These are phyloP conservation scores for Rasamsonia emersonii DNA, from an alignment of 2,329 filamentous ascomycete species.

Conservation along the genomic window DNA sequence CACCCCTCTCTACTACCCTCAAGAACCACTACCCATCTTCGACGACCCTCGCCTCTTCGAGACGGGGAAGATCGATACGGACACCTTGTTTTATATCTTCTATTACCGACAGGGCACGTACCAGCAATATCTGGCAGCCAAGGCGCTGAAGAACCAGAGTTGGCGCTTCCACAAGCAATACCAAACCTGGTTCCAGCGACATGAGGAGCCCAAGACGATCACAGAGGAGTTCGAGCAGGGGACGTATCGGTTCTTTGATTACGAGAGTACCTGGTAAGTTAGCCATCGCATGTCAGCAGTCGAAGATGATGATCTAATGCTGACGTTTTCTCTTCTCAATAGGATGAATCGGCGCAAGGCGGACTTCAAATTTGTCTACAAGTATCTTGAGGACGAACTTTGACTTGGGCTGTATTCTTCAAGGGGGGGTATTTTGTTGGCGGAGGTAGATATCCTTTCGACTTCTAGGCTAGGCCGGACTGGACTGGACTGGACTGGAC, in stretches of 20 bases:
- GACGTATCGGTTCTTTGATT: conserved; percentile 98
- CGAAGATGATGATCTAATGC: conserved; percentile 8
- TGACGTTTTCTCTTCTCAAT: conserved; percentile 14
- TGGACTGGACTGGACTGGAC: too few relatives aligned
- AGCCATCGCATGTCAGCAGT: conserved; percentile 6
- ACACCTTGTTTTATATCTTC: conserved; percentile 97
- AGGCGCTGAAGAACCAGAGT: conserved; percentile 95
- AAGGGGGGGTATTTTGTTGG: too few relatives aligned
- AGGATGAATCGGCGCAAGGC: conserved; percentile 99
- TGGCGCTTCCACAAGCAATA: conserved; percentile 99
- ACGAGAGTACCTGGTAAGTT: conserved; percentile 93
- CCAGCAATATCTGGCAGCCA: conserved; percentile 90
- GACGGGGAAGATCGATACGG: conserved; percentile 71
- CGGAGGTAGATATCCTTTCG: too few relatives aligned
- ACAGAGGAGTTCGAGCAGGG: conserved; percentile 98
- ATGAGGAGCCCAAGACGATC: conserved; percentile 97
- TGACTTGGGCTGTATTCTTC: too few relatives aligned
- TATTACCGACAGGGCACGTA: conserved; percentile 97
- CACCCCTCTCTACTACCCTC: conserved; percentile 76
- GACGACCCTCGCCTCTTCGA: conserved; percentile 82
- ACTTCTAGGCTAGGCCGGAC: too few relatives aligned
- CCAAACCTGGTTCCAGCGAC: conserved; percentile 97
- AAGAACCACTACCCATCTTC: conserved; percentile 84
- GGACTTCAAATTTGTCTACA: conserved; percentile 97
- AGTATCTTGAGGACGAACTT: conserved; percentile 92